These are phyloP conservation scores for Malassezia caprae DNA, from an alignment of 1,284 basidiomycete species.

Conservation along the genomic window DNA sequence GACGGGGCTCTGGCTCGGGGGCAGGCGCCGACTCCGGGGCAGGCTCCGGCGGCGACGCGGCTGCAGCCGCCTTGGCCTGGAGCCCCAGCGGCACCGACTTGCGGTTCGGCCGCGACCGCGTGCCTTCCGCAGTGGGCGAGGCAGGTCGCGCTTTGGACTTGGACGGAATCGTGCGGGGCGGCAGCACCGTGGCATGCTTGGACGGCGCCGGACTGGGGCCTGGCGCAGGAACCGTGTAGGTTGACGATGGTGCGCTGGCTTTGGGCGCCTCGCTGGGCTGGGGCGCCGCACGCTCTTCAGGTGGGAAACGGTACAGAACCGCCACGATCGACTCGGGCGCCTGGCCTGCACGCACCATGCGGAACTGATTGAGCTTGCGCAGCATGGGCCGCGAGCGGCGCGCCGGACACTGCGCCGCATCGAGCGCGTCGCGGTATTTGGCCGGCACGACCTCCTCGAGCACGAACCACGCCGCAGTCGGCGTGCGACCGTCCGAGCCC, in stretches of 20 bases:
- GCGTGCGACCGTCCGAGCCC: slow-evolving; percentile 6
- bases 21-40: no score
- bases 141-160: background rate
- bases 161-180: background rate
- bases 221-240: background rate
- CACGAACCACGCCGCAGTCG: slow-evolving; percentile 37
- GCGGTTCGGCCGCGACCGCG: background rate
- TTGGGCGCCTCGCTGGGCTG: background rate
- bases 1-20: background rate
- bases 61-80: background rate
- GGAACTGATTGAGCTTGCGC: slow-evolving; percentile 42
- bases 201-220: background rate
- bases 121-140: background rate
- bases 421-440: slow-evolving; percentile 36
- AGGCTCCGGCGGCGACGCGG: background rate
- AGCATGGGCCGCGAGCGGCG: slow-evolving; percentile 32
- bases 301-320: slow-evolving; percentile 5
- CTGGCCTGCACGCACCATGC: slow-evolving; percentile 15
- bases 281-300: background rate
- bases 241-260: background rate
- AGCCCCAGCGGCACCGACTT: background rate
- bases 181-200: background rate
- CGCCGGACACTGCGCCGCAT: slow-evolving; percentile 20
- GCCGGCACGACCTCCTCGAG: slow-evolving; percentile 41
- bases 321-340: slow-evolving; percentile 15